phyloP scores from a whole-genome alignment of 176 grass and related monocot genomes.

The Oryza meyeriana region DNA sequence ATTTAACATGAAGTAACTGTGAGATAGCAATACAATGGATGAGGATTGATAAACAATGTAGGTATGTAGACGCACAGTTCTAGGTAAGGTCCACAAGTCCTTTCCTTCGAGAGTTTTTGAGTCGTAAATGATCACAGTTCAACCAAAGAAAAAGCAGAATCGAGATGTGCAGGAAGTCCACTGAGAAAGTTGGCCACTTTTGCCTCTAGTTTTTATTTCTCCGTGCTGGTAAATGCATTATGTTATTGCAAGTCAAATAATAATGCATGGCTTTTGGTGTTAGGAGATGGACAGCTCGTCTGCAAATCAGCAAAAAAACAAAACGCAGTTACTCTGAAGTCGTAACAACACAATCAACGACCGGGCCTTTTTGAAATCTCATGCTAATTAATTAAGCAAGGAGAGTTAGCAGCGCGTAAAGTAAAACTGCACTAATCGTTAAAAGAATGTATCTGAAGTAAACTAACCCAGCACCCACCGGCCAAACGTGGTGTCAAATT shows the following conservation, averaged over 20 bases:
- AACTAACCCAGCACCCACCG: constrained; percentile 43
- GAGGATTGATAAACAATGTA: not conserved
- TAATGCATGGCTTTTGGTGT: constrained; percentile 39
- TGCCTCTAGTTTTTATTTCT: constrained; percentile 23
- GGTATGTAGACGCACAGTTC: not conserved
- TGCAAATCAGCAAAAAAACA: constrained; percentile 16
- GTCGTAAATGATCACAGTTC: constrained; percentile 39
- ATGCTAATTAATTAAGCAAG: constrained; percentile 28
- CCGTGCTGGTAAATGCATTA: constrained; percentile 37
- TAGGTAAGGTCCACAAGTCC: not conserved
- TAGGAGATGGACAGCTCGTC: constrained; percentile 47
- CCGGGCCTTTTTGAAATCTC: constrained; percentile 34
- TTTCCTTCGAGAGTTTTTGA: not conserved
- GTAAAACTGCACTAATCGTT: constrained; percentile 14
- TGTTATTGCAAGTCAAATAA: constrained; percentile 37
- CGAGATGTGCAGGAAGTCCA: constrained; percentile 44
- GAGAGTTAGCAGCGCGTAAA: not conserved
- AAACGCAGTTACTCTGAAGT: constrained; percentile 10
- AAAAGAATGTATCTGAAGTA: not conserved
- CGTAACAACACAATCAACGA: constrained; percentile 29
- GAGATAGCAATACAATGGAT: not conserved
- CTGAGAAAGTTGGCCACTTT: constrained; percentile 47
- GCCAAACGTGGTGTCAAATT: constrained; percentile 29
- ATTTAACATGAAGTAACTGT: not conserved
- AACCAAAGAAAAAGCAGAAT: constrained; percentile 12